phyloP scores from a whole-genome alignment of 1,284 basidiomycete genomes.

The Irpex rosettiformis region DNA sequence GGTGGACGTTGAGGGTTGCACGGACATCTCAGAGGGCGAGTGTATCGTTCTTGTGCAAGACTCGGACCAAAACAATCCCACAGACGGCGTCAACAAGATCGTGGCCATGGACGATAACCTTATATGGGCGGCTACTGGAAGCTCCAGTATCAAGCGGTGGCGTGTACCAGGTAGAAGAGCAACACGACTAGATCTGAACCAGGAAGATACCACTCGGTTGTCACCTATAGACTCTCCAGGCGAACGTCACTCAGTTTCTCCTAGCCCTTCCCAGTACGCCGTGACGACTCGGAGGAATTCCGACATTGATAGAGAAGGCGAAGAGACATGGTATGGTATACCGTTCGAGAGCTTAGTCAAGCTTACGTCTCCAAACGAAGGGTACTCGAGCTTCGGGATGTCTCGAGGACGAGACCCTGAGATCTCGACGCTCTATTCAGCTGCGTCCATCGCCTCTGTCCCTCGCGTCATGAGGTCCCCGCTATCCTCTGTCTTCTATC shows the following conservation, averaged over 20 bases:
- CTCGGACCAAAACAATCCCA: slow-evolving; percentile 59
- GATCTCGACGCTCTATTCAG: slow-evolving; percentile 79
- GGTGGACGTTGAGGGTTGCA: slow-evolving; percentile 82
- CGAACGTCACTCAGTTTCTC: slow-evolving; percentile 13
- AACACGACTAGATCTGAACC: slow-evolving; percentile 43
- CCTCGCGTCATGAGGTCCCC: slow-evolving; percentile 39
- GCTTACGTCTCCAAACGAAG: slow-evolving; percentile 73
- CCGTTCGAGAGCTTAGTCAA: slow-evolving; percentile 81
- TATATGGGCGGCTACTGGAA: slow-evolving; percentile 86
- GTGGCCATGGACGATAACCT: slow-evolving; percentile 85
- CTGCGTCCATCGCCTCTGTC: slow-evolving; percentile 73
- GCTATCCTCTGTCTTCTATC: slow-evolving; percentile 31
- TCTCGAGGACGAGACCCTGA: slow-evolving; percentile 59
- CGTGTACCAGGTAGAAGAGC: slow-evolving; percentile 48
- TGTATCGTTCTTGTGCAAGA: slow-evolving; percentile 69
- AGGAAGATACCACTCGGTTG: no score
- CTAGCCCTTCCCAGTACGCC: not conserved
- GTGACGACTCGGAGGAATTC: not conserved
- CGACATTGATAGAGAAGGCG: slow-evolving; percentile 33
- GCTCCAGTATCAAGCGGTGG: slow-evolving; percentile 81
- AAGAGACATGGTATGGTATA: slow-evolving; percentile 57
- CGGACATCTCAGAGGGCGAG: slow-evolving; percentile 84
- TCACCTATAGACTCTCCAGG: no score
- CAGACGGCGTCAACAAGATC: no score
- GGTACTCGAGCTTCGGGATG: slow-evolving; percentile 45